Base-by-base conservation (phyloP, 2,329 filamentous ascomycete species). In the Aureobasidium sp. region DNA sequence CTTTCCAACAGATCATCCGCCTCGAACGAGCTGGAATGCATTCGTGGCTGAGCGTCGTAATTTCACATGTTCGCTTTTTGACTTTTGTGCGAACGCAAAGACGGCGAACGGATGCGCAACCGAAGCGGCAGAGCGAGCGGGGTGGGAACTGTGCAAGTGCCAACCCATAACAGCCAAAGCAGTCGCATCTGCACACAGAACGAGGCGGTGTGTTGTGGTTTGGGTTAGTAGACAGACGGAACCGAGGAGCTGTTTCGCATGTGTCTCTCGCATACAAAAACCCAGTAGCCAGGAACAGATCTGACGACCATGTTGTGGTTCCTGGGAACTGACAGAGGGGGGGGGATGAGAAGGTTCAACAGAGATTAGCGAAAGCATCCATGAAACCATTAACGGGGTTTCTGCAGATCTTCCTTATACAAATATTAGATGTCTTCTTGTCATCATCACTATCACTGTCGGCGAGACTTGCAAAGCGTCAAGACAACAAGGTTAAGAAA, bases 351-450 rank as follows among this genome's bases (percentile, higher is more conserved):
- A 47, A 47, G 44, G 44, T 48, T 32, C n/a, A 46, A 26, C n/a
- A 17, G 27, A 46, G 39, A 57, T 57, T 57, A 46, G 53, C 53
- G 34, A 27, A 56, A 46, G 41, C 39, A 57, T 57, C n/a, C 39
- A 44, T 15, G 29, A 36, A n/a, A 12, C 7, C 9, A 3, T 9
- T 23, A 57, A 44, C 29, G 53, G 39, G n/a, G n/a, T 46, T 5
- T 29, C 10, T 36, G 39, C 27, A 46, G 41, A 57, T 57, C 51
- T 26, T 34, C 37, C 8, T 46, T 57, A 20, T 57, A 26, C 7
- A 32, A 32, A 5, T 36, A n/a, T 2, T 15, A 29, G 9, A 27
- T 37, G 20, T 5, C 23, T 39, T 27, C 17, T 27, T 42, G 48
- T 32, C n/a, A 7, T 5, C n/a, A 51, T 13, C 5, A 2, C 47